Base-by-base conservation (phyloP, 495 filamentous ascomycete genomes). In the Xylaria nigripes region DNA sequence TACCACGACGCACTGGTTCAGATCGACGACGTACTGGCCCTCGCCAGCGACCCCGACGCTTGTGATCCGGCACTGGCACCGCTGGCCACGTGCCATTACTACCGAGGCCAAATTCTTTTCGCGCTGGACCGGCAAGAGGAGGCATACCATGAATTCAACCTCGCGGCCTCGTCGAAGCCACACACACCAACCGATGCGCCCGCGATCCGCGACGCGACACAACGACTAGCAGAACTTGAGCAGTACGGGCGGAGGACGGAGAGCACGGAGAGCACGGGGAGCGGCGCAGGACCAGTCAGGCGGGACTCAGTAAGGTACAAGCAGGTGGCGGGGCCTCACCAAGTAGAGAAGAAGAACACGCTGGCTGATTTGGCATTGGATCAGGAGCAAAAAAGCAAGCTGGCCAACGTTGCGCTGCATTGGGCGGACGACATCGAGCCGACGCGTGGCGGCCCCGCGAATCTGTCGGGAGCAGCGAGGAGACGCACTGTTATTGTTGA, bases 81-180 rank as follows among this genome's bases (percentile, higher is more conserved):
- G 21, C 46, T 66, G 15, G 56, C 56, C 1, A 51, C 36, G 43
- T 66, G 63, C 34, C 53, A 63, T 18, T 45, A 61, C 0, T 57
- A 58, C 16, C 45, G 52, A 9, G 63, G 63, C 7, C 58, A 63
- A 15, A 36, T 52, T 4, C 54, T 61, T 2, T 15, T 50, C 6
- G 56, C 36, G n/a, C 42, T 61, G 38, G 32, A 51, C 3, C 18
- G 41, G 7, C 41, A 48, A 9, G 1, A 23, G 10, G 58, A 51
- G 10, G 63, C 63, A 0, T 51, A 50, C 2, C n/a, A 41, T 1
- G 54, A 54, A 13, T 66, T 61, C 22, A 23, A n/a, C 15, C 22
- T 36, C 9, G 57, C 67, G 0, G 46, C 53, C 0, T 8, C 9
- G 19, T 18, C 4, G 18, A 15, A 6, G 0, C 29, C 1, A 13